Conservation (phyloP, 306 rosid genomes). For the Neltuma alba region DNA sequence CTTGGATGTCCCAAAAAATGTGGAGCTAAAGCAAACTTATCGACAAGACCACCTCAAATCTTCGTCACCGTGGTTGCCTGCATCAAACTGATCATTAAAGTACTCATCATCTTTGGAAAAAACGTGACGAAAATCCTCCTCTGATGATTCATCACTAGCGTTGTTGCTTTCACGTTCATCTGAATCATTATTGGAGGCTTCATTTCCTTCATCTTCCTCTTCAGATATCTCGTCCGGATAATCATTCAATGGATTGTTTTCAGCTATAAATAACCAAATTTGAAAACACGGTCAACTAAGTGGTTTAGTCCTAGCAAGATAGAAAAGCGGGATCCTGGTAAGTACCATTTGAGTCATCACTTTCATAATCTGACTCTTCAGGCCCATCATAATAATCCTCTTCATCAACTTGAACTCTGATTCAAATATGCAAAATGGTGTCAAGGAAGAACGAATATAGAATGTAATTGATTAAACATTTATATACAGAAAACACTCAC, state of each 20-base stretch:
- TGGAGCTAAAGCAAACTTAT: slow-evolving; percentile 5
- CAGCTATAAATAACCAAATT: slow-evolving; percentile 55
- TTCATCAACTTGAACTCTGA: slow-evolving; percentile 86
- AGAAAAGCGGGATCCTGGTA: slow-evolving; percentile 19
- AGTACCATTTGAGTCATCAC: slow-evolving; percentile 91
- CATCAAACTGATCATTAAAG: slow-evolving; percentile 40
- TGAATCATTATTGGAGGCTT: slow-evolving; percentile 53
- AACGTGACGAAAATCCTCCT: slow-evolving; percentile 32
- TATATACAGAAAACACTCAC: slow-evolving; percentile 51
- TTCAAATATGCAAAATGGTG: slow-evolving; percentile 24
- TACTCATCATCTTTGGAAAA: slow-evolving; percentile 42
- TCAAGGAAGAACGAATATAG: slow-evolving; percentile 26
- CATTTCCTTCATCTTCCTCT: slow-evolving; percentile 55
- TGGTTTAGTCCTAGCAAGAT: slow-evolving; percentile 1
- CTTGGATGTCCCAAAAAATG: not conserved
- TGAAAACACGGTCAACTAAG: not conserved
- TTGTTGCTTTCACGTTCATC: slow-evolving; percentile 41
- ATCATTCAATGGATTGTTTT: slow-evolving; percentile 71
- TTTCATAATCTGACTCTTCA: slow-evolving; percentile 62
- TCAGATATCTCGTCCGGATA: slow-evolving; percentile 81
- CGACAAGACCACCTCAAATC: slow-evolving; percentile 48
- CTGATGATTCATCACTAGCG: slow-evolving; percentile 36
- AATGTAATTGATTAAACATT: slow-evolving; percentile 28
- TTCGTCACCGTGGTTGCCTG: slow-evolving; percentile 32
- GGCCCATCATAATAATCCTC: slow-evolving; percentile 75